Percentiles rank a stretch among this genome's conserved stretches.
phyloP scores from a whole-genome alignment of 2,329 filamentous ascomycete genomes.

The Biscogniauxia sp. region DNA sequence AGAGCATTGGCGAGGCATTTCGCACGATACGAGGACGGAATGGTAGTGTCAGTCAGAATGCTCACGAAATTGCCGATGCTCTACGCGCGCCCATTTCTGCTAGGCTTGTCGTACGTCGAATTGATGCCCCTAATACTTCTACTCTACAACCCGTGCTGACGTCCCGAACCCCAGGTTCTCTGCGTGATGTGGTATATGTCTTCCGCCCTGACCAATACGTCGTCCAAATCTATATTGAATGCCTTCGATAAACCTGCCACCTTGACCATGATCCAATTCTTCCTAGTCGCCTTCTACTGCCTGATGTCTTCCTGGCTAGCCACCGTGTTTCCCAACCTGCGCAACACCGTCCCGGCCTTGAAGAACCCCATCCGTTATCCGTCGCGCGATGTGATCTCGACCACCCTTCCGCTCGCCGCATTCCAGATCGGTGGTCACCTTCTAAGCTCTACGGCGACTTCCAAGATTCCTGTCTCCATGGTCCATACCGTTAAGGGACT shows the following conservation, averaged over 20 bases:
- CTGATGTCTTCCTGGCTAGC: conserved; percentile 76
- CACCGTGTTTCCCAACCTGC: conserved; percentile 66
- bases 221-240: conserved; percentile 94
- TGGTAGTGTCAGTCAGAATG: conserved; percentile 87
- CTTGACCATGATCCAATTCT: conserved; percentile 89
- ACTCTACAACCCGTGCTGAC: conserved; percentile 23
- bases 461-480: conserved; percentile 91
- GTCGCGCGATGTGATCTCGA: conserved; percentile 75
- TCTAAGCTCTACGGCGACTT: conserved; percentile 87
- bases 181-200: conserved; percentile 94
- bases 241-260: conserved; percentile 88
- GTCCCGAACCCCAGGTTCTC: conserved; percentile 57
- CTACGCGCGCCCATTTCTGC: conserved; percentile 87
- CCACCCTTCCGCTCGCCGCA: conserved; percentile 84
- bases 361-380: conserved; percentile 81
- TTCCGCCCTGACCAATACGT: conserved; percentile 94
- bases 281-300: conserved; percentile 87
- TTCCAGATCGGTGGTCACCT: conserved; percentile 96
- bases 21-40: conserved; percentile 76
- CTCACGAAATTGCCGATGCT: conserved; percentile 88
- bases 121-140: conserved; percentile 8
- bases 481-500: conserved; percentile 99
- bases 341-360: conserved; percentile 71
- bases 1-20: conserved; percentile 87
- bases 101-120: conserved; percentile 71